Evolutionary conservation across 169 alveolate species (phyloP), one percentile per base, ranked within the genome.

Genomic region (Eimeria zaria): DNA sequence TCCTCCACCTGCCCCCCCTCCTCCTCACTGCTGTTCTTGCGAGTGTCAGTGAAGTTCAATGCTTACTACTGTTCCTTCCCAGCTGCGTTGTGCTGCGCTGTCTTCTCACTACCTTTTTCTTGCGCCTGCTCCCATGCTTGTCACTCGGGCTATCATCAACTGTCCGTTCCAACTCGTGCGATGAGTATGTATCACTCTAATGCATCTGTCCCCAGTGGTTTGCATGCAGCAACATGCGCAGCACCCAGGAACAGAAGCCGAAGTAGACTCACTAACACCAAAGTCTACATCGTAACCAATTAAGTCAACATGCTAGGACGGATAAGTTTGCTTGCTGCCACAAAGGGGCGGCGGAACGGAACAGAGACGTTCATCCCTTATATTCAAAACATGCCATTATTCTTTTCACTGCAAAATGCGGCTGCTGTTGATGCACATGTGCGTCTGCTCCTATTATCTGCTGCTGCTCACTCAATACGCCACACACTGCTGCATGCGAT

Each of bases 221-320:
- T 67, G 78, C 48, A 39, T 1, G 83, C 53, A 73, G 55, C 83
- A 73, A 16, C 55, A 48, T 4, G 53, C 55, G 22, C 14, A 39
- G 20, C 14, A 48, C 11, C 12, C 64, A 55, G 24, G 24, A 55
- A 22, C 8, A 55, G 64, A 16, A 58, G 67, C 67, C 24, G 73
- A 36, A n/a, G 73, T 39, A 27, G 73, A 12, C 18, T 62, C 33
- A 27, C 53, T 12, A 73, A 14, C 33, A 39, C 44, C 51, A 39
- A 41, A 20, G 55, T 33, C 55, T 73, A 73, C 83, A 14, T 73
- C 55, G 53, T 73, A 73, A 73, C 39, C n/a, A 73, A 36, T 73
- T 39, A 78, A 78, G 88, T 46, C 88, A 78, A 78, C 67, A 46
- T 30, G 88, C 88, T 78, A 78, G 48, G 88, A 78, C 88, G 88